phyloP scores from a whole-genome alignment of 257 asterid genomes.

The Nicotiana undulata region DNA sequence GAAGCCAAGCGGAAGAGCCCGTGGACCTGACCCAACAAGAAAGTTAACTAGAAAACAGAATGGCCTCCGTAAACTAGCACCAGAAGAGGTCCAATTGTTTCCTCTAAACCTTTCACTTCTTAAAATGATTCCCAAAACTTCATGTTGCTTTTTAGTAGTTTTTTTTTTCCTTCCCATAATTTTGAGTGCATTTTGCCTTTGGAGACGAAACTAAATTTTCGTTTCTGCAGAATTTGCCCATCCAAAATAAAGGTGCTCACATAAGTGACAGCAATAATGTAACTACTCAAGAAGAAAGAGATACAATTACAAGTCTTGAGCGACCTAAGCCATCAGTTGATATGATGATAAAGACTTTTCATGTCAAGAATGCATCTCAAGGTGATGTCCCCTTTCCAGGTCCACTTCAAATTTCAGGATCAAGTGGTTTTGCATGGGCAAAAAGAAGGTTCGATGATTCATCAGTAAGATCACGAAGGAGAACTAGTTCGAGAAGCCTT shows the following conservation, averaged over 20 bases:
- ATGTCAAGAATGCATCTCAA: conserved; percentile 67
- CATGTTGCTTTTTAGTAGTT: neutral
- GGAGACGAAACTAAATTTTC: neutral
- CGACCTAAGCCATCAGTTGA: conserved; percentile 36
- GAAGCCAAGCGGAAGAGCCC: conserved; percentile 52
- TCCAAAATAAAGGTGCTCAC: conserved; percentile 33
- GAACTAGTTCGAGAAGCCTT: conserved; percentile 80
- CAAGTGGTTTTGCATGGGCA: conserved; percentile 96
- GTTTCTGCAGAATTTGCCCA: conserved; percentile 48
- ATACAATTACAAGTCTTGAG: conserved; percentile 26
- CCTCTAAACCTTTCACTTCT: neutral
- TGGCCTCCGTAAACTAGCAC: conserved; percentile 55
- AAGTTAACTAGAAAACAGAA: conserved; percentile 61
- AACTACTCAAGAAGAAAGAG: conserved; percentile 31
- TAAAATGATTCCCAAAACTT: neutral
- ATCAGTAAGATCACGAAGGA: conserved; percentile 58
- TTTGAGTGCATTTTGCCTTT: neutral
- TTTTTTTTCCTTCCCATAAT: neutral
- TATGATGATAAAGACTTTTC: conserved; percentile 43
- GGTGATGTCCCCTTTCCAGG: conserved; percentile 73
- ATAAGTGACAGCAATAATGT: conserved; percentile 23
- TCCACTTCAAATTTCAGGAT: conserved; percentile 75
- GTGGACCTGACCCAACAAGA: conserved; percentile 56
- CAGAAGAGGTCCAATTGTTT: conserved; percentile 48
- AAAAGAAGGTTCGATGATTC: conserved; percentile 50